Base-by-base conservation (phyloP, 352 stramenopile genomes). In the Globisporangium barbulae region DNA sequence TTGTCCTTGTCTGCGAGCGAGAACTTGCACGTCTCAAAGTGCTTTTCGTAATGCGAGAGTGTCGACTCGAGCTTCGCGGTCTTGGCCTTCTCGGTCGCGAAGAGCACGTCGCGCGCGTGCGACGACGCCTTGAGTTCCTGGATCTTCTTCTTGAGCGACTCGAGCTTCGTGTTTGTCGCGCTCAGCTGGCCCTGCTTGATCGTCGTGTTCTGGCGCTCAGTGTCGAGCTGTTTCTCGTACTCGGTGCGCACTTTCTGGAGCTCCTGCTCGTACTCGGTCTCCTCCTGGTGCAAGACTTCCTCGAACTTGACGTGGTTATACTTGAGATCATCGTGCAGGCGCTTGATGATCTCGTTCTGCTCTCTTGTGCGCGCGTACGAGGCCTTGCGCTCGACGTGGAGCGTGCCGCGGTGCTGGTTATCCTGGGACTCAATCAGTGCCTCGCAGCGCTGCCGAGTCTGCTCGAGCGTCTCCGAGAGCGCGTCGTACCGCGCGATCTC, bases 281-380 rank as follows among this genome's bases (percentile, higher is more conserved):
- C 83, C 60, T 95, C 81, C 49, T 95, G 85, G 28, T 85, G 81
- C 7, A 95, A 52, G 1, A 93, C 82, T 64, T 95, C 85, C 42
- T 93, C 85, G 19, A 92, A 95, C 53, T 93, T 93, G 53, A 88
- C 73, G 60, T 95, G 81, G 61, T 95, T 93, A 64, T 93, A 93
- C 63, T 79, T 87, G 31, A 95, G 68, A 64, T 95, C 86, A 64
- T 95, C 86, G 47, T 95, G 85, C 5, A 95, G 70, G 0, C 81
- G 81, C 69, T 92, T 92, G 71, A 95, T 93, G 25, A 94, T 69
- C 25, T 92, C 80, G 35, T 89, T 91, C 57, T 93, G 83, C 59
- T 94, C 85, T 39, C 93, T 93, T 33, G 79, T 77, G 56, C 83
- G 71, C 9, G 73, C 72, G 53, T 92, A 88, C 3, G 83, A 70